Percentiles rank a stretch among this genome's conserved stretches.
phyloP scores from a whole-genome alignment of 805 yeast genomes.

The Ogataea paraovalis region DNA sequence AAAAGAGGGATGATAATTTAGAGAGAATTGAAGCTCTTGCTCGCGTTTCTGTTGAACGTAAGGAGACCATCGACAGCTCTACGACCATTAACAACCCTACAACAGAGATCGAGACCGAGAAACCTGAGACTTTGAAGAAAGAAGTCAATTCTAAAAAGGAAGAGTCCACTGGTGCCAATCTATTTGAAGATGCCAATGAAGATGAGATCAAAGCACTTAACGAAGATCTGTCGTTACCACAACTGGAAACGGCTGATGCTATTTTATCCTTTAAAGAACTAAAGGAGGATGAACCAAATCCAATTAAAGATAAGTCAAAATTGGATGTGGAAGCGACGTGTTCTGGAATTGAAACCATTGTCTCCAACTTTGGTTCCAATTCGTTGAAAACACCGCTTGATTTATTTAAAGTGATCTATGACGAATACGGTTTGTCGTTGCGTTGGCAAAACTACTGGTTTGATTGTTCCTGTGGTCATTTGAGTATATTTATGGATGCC shows the following conservation, averaged over 20 bases:
- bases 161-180: conserved; percentile 20
- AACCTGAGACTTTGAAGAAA: conserved; percentile 1
- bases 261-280: conserved; percentile 21
- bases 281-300: conserved; percentile 28
- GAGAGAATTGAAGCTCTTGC: conserved; percentile 26
- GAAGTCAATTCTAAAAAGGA: background rate
- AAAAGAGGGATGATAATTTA: conserved; percentile 9
- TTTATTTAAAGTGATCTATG: conserved; percentile 26
- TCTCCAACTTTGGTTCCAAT: conserved; percentile 24
- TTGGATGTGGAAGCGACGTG: conserved; percentile 21
- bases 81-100: background rate
- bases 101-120: background rate
- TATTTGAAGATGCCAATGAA: conserved; percentile 30
- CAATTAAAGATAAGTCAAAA: conserved; percentile 23
- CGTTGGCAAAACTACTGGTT: conserved; percentile 33
- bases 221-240: conserved; percentile 18
- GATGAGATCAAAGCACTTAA: conserved; percentile 29
- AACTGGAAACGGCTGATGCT: conserved; percentile 11
- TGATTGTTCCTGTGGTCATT: conserved; percentile 33
- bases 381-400: conserved; percentile 25
- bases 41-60: conserved; percentile 25
- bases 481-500: conserved; percentile 28
- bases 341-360: conserved; percentile 22
- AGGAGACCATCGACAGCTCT: conserved; percentile 16
- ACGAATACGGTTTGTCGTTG: conserved; percentile 27